Conservation (phyloP, 805 yeast species). For the Kodamaea nitidulidarum region DNA sequence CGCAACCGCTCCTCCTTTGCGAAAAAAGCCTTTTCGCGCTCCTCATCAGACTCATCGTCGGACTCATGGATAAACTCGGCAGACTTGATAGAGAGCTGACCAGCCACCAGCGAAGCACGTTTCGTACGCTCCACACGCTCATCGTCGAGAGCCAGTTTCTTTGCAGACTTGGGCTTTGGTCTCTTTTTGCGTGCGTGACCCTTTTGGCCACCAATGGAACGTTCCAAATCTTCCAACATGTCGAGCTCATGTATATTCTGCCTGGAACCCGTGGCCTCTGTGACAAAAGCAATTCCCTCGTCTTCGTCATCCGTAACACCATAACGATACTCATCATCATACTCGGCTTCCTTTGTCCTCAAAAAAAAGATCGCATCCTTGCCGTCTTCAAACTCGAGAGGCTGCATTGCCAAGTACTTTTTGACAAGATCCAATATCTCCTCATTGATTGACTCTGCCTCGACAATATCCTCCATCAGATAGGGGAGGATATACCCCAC, state of each 20-base stretch:
- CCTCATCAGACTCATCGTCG: constrained; percentile 62
- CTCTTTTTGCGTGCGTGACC: constrained; percentile 22
- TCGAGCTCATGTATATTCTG: constrained; percentile 33
- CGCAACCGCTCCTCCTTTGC: constrained; percentile 52
- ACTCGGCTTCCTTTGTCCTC: constrained; percentile 20
- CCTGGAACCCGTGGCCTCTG: constrained; percentile 10
- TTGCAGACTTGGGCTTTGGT: constrained; percentile 10
- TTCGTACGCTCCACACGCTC: constrained; percentile 1
- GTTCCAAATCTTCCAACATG: constrained; percentile 28
- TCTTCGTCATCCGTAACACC: constrained; percentile 27
- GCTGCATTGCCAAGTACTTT: constrained; percentile 39
- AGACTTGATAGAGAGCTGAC: constrained; percentile 41
- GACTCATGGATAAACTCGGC: constrained; percentile 55
- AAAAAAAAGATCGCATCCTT: constrained; percentile 33
- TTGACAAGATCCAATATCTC: constrained; percentile 35
- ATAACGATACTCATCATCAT: constrained; percentile 14
- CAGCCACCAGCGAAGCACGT: constrained; percentile 21
- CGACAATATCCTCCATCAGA: constrained; percentile 37
- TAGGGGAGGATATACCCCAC: constrained; percentile 46
- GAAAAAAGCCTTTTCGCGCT: constrained; percentile 48
- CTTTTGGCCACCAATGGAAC: constrained; percentile 16
- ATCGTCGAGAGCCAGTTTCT: constrained; percentile 5
- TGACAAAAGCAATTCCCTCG: constrained; percentile 18
- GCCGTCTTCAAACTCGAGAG: constrained; percentile 32
- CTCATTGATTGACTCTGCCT: constrained; percentile 26